Conservation (phyloP, 2,329 filamentous ascomycete species). For the Pseudomassariella vexata region DNA sequence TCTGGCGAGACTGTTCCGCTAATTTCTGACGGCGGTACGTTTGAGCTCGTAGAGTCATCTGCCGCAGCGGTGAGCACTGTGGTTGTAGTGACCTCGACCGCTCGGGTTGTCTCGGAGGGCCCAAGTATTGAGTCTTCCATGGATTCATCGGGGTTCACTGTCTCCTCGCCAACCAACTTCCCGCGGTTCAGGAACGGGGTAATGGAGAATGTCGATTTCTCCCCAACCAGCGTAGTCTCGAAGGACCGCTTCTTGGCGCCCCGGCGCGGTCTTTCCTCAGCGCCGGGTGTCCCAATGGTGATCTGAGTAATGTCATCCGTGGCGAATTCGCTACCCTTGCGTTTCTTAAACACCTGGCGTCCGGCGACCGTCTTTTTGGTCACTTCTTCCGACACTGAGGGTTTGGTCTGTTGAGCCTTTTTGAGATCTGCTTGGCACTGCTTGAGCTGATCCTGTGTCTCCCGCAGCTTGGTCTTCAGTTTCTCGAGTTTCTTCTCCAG, state of each 20-base stretch:
- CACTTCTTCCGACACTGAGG: constrained; percentile 23
- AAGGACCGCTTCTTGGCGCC: constrained; percentile 50
- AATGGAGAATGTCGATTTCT: constrained; percentile 90
- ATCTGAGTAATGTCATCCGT: constrained; percentile 38
- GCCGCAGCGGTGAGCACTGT: constrained; percentile 6
- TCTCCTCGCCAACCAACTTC: constrained; percentile 45
- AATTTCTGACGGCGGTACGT: too few species aligned
- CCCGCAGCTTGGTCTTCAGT: constrained; percentile 63
- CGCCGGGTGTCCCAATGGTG: constrained; percentile 37
- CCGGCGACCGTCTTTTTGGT: constrained; percentile 26
- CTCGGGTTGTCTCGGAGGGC: constrained; percentile 8
- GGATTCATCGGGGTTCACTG: constrained; percentile 16
- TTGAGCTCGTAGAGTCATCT: constrained; percentile 8
- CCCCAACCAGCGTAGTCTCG: constrained; percentile 60
- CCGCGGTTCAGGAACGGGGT: constrained; percentile 86
- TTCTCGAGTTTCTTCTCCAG: constrained; percentile 67
- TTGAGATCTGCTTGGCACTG: constrained; percentile 44
- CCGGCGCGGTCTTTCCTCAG: constrained; percentile 21
- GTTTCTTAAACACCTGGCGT: constrained; percentile 36
- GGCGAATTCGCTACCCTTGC: constrained; percentile 37
- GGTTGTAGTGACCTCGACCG: constrained; percentile 9
- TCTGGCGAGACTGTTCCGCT: constrained; percentile 11
- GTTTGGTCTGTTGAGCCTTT: constrained; percentile 31
- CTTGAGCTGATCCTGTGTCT: constrained; percentile 68
- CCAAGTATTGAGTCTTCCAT: constrained; percentile 18